These are phyloP conservation scores for Claviceps maximensis DNA, from an alignment of 2,329 filamentous ascomycete species.

Conservation along the genomic window DNA sequence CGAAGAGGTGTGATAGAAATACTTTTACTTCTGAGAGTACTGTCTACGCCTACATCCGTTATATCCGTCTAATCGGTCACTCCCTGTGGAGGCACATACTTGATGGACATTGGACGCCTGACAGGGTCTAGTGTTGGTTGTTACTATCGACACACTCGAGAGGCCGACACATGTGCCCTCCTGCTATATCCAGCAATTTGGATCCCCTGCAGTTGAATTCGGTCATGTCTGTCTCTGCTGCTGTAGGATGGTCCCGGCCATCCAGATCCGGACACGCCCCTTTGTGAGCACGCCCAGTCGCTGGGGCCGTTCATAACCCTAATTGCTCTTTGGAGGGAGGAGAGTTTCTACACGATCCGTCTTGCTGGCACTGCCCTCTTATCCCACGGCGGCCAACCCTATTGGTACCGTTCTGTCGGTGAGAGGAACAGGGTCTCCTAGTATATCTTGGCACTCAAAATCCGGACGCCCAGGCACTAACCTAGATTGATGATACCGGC, in stretches of 20 bases:
- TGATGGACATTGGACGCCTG: neutral
- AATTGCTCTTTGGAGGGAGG: neutral
- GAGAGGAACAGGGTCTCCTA: constrained; percentile 5
- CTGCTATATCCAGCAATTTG: neutral
- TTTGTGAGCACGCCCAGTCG: neutral
- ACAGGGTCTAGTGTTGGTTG: neutral
- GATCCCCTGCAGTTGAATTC: neutral
- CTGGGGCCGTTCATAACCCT: neutral
- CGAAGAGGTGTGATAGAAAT: neutral
- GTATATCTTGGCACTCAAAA: constrained; percentile 9
- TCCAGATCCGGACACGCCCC: neutral
- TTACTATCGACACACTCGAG: constrained; percentile 4
- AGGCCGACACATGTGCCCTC: neutral
- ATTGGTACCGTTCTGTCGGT: neutral
- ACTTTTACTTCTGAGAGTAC: neutral
- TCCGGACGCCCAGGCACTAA: constrained; percentile 5
- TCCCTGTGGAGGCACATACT: neutral
- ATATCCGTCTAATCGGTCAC: neutral
- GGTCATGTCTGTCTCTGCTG: neutral
- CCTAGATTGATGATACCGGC: constrained; percentile 9
- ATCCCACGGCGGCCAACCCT: neutral
- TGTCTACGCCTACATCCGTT: neutral
- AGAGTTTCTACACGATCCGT: neutral
- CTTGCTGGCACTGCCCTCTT: neutral
- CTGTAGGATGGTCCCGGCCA: neutral